Evolutionary conservation across 2,329 filamentous ascomycete genomes (phyloP).

Genomic region (Aspergillus sp.): DNA sequence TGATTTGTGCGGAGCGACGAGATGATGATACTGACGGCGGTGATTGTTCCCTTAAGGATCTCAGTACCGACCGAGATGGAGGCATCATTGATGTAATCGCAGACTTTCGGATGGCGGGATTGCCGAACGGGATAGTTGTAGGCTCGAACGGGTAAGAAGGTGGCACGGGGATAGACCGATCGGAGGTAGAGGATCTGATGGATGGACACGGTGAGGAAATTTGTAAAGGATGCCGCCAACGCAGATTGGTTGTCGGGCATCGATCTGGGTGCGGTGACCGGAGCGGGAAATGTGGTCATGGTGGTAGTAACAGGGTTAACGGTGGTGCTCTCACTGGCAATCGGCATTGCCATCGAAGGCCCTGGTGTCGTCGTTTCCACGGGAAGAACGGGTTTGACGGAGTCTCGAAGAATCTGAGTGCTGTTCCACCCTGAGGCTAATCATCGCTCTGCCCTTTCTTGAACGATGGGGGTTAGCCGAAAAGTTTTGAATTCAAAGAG

Average conservation of each 20-base stretch:
- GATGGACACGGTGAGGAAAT: conserved; percentile 72
- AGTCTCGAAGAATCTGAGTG: conserved; percentile 33
- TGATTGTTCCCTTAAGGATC: conserved; percentile 53
- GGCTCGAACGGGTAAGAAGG: conserved; percentile 70
- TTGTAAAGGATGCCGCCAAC: conserved; percentile 62
- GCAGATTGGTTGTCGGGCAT: conserved; percentile 45
- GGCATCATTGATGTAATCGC: conserved; percentile 76
- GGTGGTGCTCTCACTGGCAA: conserved; percentile 35
- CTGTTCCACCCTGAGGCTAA: conserved; percentile 37
- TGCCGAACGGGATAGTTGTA: conserved; percentile 81
- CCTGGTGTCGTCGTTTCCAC: conserved; percentile 26
- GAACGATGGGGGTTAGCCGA: conserved; percentile 19
- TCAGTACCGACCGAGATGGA: conserved; percentile 63
- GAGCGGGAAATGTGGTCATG: conserved; percentile 34
- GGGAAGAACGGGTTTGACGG: conserved; percentile 27
- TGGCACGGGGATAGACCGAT: conserved; percentile 64
- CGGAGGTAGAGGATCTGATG: conserved; percentile 84
- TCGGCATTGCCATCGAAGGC: conserved; percentile 31
- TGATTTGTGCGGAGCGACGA: conserved; percentile 43
- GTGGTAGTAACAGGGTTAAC: conserved; percentile 24
- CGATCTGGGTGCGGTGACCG: conserved; percentile 33
- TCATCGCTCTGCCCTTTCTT: conserved; percentile 36
- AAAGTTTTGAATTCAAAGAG: no score
- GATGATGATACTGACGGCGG: conserved; percentile 50
- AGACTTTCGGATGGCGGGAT: conserved; percentile 76